A percentile compares a stretch with the other conserved stretches of the same genome.
Conservation (phyloP, 441 rosid genomes). For the Jatropha multifida region DNA sequence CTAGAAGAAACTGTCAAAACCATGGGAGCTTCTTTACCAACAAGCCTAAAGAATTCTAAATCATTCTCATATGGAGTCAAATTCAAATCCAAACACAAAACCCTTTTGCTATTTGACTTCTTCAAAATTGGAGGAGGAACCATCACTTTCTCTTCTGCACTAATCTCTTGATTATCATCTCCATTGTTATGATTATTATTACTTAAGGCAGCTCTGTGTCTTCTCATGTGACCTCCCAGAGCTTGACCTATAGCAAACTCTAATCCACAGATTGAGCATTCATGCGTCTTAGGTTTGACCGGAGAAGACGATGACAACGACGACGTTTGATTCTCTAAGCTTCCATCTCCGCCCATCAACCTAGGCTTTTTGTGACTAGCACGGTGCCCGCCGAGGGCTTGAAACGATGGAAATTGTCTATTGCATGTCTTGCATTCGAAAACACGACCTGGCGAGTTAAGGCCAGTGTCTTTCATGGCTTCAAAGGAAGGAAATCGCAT, state of each 20-base stretch:
- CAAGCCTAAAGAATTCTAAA: slow-evolving; percentile 42
- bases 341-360: slow-evolving; percentile 7
- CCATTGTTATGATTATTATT: slow-evolving; percentile 7
- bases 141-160: neutral
- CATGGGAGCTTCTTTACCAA: slow-evolving; percentile 30
- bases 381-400: slow-evolving; percentile 93
- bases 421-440: slow-evolving; percentile 92
- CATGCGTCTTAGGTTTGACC: slow-evolving; percentile 58
- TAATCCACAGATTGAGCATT: slow-evolving; percentile 85
- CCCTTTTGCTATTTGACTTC: slow-evolving; percentile 44
- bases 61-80: slow-evolving; percentile 69
- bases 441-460: slow-evolving; percentile 32
- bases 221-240: slow-evolving; percentile 93
- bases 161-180: neutral
- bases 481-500: slow-evolving; percentile 13
- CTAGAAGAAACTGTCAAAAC: slow-evolving; percentile 40
- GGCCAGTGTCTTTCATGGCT: neutral
- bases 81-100: slow-evolving; percentile 64
- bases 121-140: slow-evolving; percentile 30
- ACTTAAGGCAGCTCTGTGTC: slow-evolving; percentile 56
- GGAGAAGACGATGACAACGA: neutral
- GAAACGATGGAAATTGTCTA: slow-evolving; percentile 80
- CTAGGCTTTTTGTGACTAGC: slow-evolving; percentile 92
- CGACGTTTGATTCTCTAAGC: slow-evolving; percentile 21
- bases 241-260: slow-evolving; percentile 94